phyloP scores from a whole-genome alignment of 345 rosid species.

The Cardamine occulta region DNA sequence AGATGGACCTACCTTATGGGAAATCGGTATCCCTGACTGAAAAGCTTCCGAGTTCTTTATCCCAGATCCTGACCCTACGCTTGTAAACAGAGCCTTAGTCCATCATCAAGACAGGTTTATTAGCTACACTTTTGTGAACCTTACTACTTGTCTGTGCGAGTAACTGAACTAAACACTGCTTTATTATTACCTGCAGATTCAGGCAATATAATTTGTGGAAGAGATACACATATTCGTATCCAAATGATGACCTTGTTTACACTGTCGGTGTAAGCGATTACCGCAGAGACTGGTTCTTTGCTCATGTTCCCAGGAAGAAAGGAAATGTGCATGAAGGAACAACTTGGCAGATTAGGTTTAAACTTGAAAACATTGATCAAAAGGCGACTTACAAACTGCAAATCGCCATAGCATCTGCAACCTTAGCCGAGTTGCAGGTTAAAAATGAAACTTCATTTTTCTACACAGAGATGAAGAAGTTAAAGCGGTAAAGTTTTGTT shows the following conservation, averaged over 20 bases:
- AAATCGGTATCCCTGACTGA: conserved; percentile 93
- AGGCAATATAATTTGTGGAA: conserved; percentile 97
- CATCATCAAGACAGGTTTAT: conserved; percentile 62
- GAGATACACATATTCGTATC: conserved; percentile 80
- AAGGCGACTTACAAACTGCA: conserved; percentile 60
- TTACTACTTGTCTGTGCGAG: conserved; percentile 11
- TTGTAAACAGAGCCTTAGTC: conserved; percentile 54
- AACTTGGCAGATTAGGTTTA: conserved; percentile 74
- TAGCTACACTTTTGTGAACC: conserved; percentile 20
- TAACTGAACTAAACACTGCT: conserved; percentile 1
- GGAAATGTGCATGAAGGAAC: conserved; percentile 44
- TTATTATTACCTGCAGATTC: conserved; percentile 54
- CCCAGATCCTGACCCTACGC: conserved; percentile 77
- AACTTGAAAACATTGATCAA: conserved; percentile 48
- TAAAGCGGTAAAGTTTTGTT: conserved; percentile 3
- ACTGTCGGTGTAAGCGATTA: conserved; percentile 74
- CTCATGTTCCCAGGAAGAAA: conserved; percentile 66
- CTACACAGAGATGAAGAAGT: neutral
- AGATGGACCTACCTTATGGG: conserved; percentile 95
- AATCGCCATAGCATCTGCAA: conserved; percentile 83
- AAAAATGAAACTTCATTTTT: conserved; percentile 22
- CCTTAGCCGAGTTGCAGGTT: conserved; percentile 87
- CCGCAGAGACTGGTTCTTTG: conserved; percentile 86
- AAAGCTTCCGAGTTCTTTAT: conserved; percentile 80
- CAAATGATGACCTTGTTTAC: conserved; percentile 76